Base-by-base conservation (phyloP, 2,329 filamentous ascomycete species). In the Trichoderma arundinaceum region DNA sequence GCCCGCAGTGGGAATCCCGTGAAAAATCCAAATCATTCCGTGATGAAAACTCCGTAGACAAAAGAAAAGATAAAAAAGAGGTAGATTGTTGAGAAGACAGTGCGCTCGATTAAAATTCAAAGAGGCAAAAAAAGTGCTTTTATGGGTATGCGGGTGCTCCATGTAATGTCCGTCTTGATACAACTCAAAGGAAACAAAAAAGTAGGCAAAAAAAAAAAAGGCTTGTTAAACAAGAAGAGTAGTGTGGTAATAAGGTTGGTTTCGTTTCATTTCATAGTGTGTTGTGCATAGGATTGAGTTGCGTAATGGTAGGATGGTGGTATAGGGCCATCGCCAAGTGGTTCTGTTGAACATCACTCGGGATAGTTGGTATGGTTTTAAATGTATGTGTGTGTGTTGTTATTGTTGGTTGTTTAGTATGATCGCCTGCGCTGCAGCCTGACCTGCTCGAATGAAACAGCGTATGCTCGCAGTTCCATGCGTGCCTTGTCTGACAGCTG, bases 371-470 rank as follows among this genome's bases (percentile, higher is more conserved):
- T 9, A 46, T 38, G 33, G 17, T 52, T 58, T 62, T 52, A 44
- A 67, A 28, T 53, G 64, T 32, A 41, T 43, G 35, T 33, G 48
- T 33, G 41, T 35, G 12, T 28, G 28, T 17, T 9, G 32, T 1
- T 32, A 28, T n/a, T 41, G 28, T 17, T 38, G 39, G 39, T 60
- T 32, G n/a, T 68, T 74, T 83, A 87, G 74, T 83, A 81, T 35
- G 85, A 84, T 80, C 88, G 78, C 73, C 85, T 79, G 70, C 85
- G 83, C 72, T 86, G 84, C 63, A 82, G 75, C 68, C 91, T 86
- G 66, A 90, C 89, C 70, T 93, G 91, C 78, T 97, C 94, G 76
- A 97, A 97, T 2, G 91, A 92, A 74, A 90, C 91, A 70, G 92
- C 91, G 78, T 97, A 97, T 71, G 90, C 90, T 74, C 90, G 88